Evolutionary conservation across 768 basidiomycete species (phyloP).

Genomic region (Boletus coccyginus): DNA sequence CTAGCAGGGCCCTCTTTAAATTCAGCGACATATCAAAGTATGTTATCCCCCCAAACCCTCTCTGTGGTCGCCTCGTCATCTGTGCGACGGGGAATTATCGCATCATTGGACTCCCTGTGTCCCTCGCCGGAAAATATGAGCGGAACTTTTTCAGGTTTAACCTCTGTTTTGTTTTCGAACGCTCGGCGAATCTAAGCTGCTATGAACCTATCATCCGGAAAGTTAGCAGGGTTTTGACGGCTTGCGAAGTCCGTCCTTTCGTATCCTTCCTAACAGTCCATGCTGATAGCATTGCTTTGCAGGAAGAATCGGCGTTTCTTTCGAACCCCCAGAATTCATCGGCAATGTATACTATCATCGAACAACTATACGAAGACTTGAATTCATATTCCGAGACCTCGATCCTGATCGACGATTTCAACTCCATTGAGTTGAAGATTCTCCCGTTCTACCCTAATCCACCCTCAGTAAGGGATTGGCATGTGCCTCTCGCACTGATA

Average conservation of each 20-base stretch:
- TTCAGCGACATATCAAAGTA: constrained; percentile 92
- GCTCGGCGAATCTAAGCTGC: constrained; percentile 86
- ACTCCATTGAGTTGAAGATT: constrained; percentile 93
- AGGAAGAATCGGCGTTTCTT: constrained; percentile 90
- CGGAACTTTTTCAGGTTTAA: constrained; percentile 93
- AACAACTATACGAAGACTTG: constrained; percentile 95
- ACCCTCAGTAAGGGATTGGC: constrained; percentile 86
- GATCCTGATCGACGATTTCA: constrained; percentile 87
- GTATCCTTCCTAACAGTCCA: background rate
- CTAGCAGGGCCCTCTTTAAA: constrained; percentile 66
- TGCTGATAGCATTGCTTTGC: constrained; percentile 3
- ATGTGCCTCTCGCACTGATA: constrained; percentile 89
- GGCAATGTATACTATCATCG: constrained; percentile 78
- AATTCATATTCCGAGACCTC: constrained; percentile 98
- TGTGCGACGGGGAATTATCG: constrained; percentile 80
- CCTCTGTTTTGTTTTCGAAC: constrained; percentile 94
- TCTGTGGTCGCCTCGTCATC: constrained; percentile 87
- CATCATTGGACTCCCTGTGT: constrained; percentile 89
- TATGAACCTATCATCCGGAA: constrained; percentile 97
- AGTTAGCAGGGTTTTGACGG: constrained; percentile 82
- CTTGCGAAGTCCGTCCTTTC: constrained; percentile 72
- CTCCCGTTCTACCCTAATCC: constrained; percentile 98
- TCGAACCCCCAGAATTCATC: constrained; percentile 68
- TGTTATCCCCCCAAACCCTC: constrained; percentile 82
- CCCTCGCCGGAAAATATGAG: constrained; percentile 71